Conservation (phyloP, 768 basidiomycete species). For the Coprinopsis sp. region DNA sequence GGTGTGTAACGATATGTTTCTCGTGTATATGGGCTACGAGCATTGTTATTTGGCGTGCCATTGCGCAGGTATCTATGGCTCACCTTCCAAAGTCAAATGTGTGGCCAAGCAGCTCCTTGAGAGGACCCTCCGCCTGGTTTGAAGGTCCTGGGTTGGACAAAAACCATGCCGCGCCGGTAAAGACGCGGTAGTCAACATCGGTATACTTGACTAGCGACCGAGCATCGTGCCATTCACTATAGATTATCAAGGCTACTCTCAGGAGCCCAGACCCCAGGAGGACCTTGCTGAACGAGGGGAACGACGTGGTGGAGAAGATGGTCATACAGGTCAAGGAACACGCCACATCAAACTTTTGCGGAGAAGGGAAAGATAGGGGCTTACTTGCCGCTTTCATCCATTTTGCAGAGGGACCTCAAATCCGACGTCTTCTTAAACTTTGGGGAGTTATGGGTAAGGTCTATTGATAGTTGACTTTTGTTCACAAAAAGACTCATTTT, state of each 20-base stretch:
- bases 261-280: slow-evolving; percentile 52
- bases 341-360: slow-evolving; percentile 4
- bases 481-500: no score
- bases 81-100: slow-evolving; percentile 64
- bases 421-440: no score
- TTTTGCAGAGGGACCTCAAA: no score
- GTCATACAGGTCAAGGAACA: slow-evolving; percentile 5
- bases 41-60: slow-evolving; percentile 8
- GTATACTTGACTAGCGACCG: slow-evolving; percentile 88
- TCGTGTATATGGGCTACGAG: slow-evolving; percentile 76
- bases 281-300: slow-evolving; percentile 45
- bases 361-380: no score
- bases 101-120: slow-evolving; percentile 33
- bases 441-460: no score
- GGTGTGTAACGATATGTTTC: slow-evolving; percentile 98
- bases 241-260: slow-evolving; percentile 68
- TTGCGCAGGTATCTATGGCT: slow-evolving; percentile 29
- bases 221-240: slow-evolving; percentile 88
- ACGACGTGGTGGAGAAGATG: slow-evolving; percentile 17
- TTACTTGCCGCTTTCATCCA: no score
- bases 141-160: slow-evolving; percentile 44
- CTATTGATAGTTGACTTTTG: no score
- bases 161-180: slow-evolving; percentile 85
- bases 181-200: slow-evolving; percentile 96
- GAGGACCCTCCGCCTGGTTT: slow-evolving; percentile 60